phyloP scores from a whole-genome alignment of 2,329 filamentous ascomycete species.

The Westerdykella sp. region DNA sequence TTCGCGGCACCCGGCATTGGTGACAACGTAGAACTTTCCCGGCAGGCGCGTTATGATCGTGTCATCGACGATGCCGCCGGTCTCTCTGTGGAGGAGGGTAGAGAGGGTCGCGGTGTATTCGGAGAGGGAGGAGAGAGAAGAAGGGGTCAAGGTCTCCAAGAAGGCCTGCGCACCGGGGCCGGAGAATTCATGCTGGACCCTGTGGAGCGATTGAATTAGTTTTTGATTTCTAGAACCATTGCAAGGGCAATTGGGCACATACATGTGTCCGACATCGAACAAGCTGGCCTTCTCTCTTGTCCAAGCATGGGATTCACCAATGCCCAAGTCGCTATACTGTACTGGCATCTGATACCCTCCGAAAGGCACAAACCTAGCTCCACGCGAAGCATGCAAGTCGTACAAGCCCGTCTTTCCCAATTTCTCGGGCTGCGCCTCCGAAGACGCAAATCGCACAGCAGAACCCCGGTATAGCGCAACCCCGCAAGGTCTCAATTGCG shows the following conservation, averaged over 20 bases:
- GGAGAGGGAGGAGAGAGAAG: slow-evolving; percentile 58
- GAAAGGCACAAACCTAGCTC: slow-evolving; percentile 95
- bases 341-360: slow-evolving; percentile 90
- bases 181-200: slow-evolving; percentile 74
- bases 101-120: slow-evolving; percentile 72
- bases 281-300: slow-evolving; percentile 81
- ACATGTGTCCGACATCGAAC: slow-evolving; percentile 97
- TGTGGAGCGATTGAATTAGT: slow-evolving; percentile 19
- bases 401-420: slow-evolving; percentile 65
- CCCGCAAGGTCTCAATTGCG: neutral
- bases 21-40: slow-evolving; percentile 77
- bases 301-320: slow-evolving; percentile 82
- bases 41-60: slow-evolving; percentile 75
- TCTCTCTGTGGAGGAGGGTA: slow-evolving; percentile 65
- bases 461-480: slow-evolving; percentile 1
- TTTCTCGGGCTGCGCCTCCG: slow-evolving; percentile 14
- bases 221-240: neutral
- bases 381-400: slow-evolving; percentile 68
- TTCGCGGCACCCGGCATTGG: slow-evolving; percentile 84
- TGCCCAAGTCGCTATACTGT: slow-evolving; percentile 70
- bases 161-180: slow-evolving; percentile 76
- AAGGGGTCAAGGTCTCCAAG: slow-evolving; percentile 77
- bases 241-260: slow-evolving; percentile 29
- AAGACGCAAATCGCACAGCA: slow-evolving; percentile 26
- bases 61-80: slow-evolving; percentile 92